Conservation (phyloP, 2,329 filamentous ascomycete species). For the Fusarium mangiferae region DNA sequence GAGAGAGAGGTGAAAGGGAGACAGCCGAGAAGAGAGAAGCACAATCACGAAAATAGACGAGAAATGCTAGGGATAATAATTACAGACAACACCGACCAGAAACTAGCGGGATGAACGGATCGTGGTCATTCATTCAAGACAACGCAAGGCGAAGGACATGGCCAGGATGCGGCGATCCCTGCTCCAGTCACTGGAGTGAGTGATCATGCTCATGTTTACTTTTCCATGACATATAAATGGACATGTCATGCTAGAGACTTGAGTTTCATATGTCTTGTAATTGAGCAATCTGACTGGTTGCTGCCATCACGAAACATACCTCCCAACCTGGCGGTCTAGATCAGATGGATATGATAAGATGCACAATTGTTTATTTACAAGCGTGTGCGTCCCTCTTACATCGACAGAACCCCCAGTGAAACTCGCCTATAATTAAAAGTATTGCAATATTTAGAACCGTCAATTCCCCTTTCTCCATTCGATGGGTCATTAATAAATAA, state of each 20-base stretch:
- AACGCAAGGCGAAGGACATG: conserved; percentile 9
- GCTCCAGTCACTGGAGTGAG: not conserved
- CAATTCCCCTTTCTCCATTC: conserved; percentile 16
- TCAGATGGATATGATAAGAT: conserved; percentile 20
- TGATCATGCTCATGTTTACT: conserved; percentile 5
- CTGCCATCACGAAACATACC: conserved; percentile 17
- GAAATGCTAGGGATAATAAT: conserved; percentile 21
- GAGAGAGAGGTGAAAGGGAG: conserved; percentile 8
- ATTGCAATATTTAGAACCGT: not conserved
- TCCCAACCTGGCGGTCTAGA: conserved; percentile 9
- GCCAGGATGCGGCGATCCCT: conserved; percentile 19
- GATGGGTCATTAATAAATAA: conserved; percentile 1
- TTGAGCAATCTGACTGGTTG: conserved; percentile 28
- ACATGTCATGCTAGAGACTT: conserved; percentile 14
- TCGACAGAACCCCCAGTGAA: not conserved
- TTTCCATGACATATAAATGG: not conserved
- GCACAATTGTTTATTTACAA: conserved; percentile 4
- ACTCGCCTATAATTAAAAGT: not conserved
- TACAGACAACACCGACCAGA: not conserved
- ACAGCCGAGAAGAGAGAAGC: conserved; percentile 11
- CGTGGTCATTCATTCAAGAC: conserved; percentile 12
- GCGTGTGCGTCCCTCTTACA: not conserved
- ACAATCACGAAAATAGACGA: conserved; percentile 23
- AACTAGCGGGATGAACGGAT: conserved; percentile 35
- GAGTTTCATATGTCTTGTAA: conserved; percentile 15